A percentile compares a stretch with the other conserved stretches of the same genome.
Evolutionary conservation across 2,329 filamentous ascomycete species (phyloP).

Genomic region (Penicillium sp.): DNA sequence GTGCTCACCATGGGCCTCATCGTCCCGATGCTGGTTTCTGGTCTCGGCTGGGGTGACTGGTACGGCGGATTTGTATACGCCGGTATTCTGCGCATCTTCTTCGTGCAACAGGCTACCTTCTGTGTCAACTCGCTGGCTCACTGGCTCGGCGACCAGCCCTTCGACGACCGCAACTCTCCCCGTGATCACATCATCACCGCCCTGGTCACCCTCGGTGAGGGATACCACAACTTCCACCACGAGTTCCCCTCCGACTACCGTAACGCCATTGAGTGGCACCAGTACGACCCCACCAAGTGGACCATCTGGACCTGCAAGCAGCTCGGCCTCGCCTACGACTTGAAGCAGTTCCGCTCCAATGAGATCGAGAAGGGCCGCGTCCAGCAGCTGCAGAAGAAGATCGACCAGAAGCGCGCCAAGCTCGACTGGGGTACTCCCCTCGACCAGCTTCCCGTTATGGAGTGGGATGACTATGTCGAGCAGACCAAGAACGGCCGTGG

Average conservation of each 20-base stretch:
- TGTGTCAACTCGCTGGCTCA: conserved; percentile 89
- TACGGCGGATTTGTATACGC: conserved; percentile 78
- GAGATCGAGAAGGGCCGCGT: conserved; percentile 90
- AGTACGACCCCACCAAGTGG: conserved; percentile 93
- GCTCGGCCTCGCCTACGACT: conserved; percentile 76
- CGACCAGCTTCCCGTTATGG: conserved; percentile 79
- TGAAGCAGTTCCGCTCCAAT: conserved; percentile 88
- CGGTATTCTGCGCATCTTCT: conserved; percentile 81
- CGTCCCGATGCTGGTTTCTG: conserved; percentile 72
- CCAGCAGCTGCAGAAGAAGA: conserved; percentile 88
- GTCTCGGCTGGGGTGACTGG: conserved; percentile 78
- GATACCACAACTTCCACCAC: conserved; percentile 95
- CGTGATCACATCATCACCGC: conserved; percentile 85
- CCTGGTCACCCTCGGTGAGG: conserved; percentile 79
- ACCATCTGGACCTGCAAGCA: conserved; percentile 81
- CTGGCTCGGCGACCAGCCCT: conserved; percentile 89
- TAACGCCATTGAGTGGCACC: conserved; percentile 86
- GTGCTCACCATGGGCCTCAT: conserved; percentile 73
- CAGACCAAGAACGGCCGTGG: conserved; percentile 74
- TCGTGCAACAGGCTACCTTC: conserved; percentile 89
- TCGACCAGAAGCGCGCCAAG: conserved; percentile 77
- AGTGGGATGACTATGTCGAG: conserved; percentile 81
- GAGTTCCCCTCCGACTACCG: conserved; percentile 92
- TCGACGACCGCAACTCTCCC: conserved; percentile 88
- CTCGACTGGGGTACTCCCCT: conserved; percentile 86